Conservation (phyloP, 2,329 filamentous ascomycete species). For the Lithohypha guttulata region DNA sequence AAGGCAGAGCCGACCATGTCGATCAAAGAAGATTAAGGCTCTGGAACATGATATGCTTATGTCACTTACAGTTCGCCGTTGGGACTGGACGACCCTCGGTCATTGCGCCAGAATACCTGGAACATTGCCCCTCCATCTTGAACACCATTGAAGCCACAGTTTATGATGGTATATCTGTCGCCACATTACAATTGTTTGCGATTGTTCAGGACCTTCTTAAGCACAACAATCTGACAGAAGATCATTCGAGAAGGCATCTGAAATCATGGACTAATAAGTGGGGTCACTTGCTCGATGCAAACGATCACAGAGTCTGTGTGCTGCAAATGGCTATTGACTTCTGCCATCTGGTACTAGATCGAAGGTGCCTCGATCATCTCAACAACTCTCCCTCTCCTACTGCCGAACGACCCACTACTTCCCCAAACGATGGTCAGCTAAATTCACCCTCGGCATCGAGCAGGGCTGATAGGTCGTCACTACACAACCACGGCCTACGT, state of each 20-base stretch:
- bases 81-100: conserved; percentile 8
- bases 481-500: conserved; percentile 2
- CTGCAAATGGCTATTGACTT: conserved; percentile 9
- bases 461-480: conserved; percentile 5
- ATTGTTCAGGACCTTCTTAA: conserved; percentile 8
- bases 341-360: conserved; percentile 8
- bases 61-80: conserved; percentile 8
- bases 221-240: conserved; percentile 7
- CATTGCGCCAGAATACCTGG: conserved; percentile 8
- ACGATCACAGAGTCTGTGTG: conserved; percentile 6
- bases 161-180: conserved; percentile 6
- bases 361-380: conserved; percentile 7
- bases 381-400: neutral
- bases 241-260: conserved; percentile 5
- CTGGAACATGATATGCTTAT: conserved; percentile 9
- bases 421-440: conserved; percentile 1
- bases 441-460: conserved; percentile 8
- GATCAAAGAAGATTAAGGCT: conserved; percentile 6
- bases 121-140: conserved; percentile 7
- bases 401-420: conserved; percentile 1
- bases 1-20: conserved; percentile 8
- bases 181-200: conserved; percentile 4
- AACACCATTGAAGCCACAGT: conserved; percentile 9
- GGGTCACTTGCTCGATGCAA: conserved; percentile 8
- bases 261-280: conserved; percentile 9